Percentiles rank a stretch among this genome's conserved stretches.
Conservation (phyloP, 2,329 filamentous ascomycete species). For the Fonsecaea erecta region DNA sequence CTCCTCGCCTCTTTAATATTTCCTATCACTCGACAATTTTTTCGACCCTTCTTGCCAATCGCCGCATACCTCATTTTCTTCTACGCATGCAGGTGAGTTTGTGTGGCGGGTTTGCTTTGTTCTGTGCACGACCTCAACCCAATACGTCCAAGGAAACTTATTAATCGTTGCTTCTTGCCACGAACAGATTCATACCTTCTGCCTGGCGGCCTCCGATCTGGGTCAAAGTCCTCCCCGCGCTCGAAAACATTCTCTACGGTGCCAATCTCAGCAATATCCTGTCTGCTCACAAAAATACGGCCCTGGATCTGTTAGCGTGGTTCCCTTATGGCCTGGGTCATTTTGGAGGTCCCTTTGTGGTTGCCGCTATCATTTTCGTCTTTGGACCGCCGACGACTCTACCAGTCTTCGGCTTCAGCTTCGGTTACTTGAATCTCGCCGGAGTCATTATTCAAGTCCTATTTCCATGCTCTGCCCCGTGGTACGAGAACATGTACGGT, state of each 20-base stretch:
- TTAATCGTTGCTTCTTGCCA: slow-evolving; percentile 15
- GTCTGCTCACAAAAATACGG: slow-evolving; percentile 81
- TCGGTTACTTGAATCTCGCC: slow-evolving; percentile 89
- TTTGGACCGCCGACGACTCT: slow-evolving; percentile 85
- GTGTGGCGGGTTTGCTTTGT: background rate
- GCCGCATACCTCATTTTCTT: slow-evolving; percentile 89
- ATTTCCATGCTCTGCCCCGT: slow-evolving; percentile 92
- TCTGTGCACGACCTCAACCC: background rate
- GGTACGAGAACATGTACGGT: slow-evolving; percentile 95
- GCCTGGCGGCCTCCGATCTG: slow-evolving; percentile 91
- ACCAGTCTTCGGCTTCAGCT: slow-evolving; percentile 81
- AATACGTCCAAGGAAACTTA: background rate
- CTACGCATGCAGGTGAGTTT: slow-evolving; percentile 84
- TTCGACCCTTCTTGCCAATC: slow-evolving; percentile 83
- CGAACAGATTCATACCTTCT: slow-evolving; percentile 77
- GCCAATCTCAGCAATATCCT: slow-evolving; percentile 95
- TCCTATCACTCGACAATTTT: slow-evolving; percentile 87
- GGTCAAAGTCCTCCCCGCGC: slow-evolving; percentile 89
- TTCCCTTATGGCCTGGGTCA: slow-evolving; percentile 90
- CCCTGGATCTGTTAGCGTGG: slow-evolving; percentile 89
- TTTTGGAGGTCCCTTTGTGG: slow-evolving; percentile 82
- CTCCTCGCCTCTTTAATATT: slow-evolving; percentile 74
- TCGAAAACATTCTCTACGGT: slow-evolving; percentile 96
- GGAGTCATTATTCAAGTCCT: slow-evolving; percentile 87
- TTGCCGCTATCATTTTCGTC: slow-evolving; percentile 79